Conservation (phyloP, 352 stramenopile genomes). For the Globisporangium spinosum region DNA sequence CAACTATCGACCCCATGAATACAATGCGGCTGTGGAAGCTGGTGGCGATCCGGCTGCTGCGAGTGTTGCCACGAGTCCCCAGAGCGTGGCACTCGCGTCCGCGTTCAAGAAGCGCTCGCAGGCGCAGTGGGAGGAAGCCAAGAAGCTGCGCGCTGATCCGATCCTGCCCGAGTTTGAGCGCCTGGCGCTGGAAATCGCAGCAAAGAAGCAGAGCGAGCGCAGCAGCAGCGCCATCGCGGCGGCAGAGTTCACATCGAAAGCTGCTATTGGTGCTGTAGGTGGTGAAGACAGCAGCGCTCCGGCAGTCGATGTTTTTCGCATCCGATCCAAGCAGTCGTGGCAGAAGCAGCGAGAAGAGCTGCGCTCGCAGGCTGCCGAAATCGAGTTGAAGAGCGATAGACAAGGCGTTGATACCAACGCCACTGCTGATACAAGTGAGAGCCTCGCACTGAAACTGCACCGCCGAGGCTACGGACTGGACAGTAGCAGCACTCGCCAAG, state of each 20-base stretch:
- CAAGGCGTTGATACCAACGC: background rate
- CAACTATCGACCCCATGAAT: constrained; percentile 1
- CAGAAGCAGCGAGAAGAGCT: constrained; percentile 48
- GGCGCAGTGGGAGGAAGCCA: constrained; percentile 39
- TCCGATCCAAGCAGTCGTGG: constrained; percentile 64
- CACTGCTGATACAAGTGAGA: constrained; percentile 15
- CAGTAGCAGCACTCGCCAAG: constrained; percentile 12
- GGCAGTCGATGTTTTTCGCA: constrained; percentile 31
- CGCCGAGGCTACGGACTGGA: constrained; percentile 50
- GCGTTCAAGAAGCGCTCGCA: constrained; percentile 47
- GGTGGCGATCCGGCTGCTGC: background rate
- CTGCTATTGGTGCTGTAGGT: constrained; percentile 4
- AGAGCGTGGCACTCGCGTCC: constrained; percentile 38
- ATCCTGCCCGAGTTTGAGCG: constrained; percentile 38
- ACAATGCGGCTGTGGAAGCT: too few species aligned
- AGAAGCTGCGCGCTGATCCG: constrained; percentile 43
- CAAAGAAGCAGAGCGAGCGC: constrained; percentile 21
- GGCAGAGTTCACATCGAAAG: constrained; percentile 11
- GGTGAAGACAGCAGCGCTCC: constrained; percentile 8
- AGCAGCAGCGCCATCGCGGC: constrained; percentile 10
- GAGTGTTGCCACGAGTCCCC: background rate
- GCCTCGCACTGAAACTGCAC: constrained; percentile 42
- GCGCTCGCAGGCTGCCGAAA: constrained; percentile 26
- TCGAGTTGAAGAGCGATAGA: constrained; percentile 9
- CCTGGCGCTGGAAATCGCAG: constrained; percentile 12